These are phyloP conservation scores for Colletotrichum acutatum DNA, from an alignment of 2,329 filamentous ascomycete species.

Conservation along the genomic window DNA sequence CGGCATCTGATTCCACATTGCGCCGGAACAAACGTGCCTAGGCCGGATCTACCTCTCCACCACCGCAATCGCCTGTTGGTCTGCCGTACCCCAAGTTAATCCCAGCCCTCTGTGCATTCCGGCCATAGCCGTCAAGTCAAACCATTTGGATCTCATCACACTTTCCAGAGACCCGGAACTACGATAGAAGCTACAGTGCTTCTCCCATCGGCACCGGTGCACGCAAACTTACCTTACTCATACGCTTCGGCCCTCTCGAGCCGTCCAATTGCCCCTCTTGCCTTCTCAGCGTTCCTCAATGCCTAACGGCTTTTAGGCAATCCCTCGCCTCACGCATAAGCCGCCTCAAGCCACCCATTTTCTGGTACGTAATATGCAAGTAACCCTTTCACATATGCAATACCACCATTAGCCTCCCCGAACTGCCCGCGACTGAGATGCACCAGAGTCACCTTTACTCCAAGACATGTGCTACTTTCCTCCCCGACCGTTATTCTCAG, in stretches of 20 bases:
- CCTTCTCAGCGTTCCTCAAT: too few species aligned
- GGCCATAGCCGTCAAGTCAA: background rate
- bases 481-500: background rate
- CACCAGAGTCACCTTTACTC: background rate
- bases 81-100: background rate
- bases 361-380: conserved; percentile 3
- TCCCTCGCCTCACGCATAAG: background rate
- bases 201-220: background rate
- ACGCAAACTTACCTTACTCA: background rate
- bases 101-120: background rate
- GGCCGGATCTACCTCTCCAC: background rate
- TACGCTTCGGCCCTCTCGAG: background rate
- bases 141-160: background rate
- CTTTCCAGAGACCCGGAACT: background rate
- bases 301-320: background rate
- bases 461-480: background rate
- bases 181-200: background rate
- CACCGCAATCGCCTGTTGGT: background rate
- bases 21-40: background rate
- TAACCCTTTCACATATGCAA: background rate
- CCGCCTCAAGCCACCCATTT: background rate
- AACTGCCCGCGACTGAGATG: background rate
- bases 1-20: background rate
- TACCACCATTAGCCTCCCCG: background rate
- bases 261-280: background rate